Evolutionary conservation across 306 rosid genomes (phyloP).

Genomic region (Corylus americana): DNA sequence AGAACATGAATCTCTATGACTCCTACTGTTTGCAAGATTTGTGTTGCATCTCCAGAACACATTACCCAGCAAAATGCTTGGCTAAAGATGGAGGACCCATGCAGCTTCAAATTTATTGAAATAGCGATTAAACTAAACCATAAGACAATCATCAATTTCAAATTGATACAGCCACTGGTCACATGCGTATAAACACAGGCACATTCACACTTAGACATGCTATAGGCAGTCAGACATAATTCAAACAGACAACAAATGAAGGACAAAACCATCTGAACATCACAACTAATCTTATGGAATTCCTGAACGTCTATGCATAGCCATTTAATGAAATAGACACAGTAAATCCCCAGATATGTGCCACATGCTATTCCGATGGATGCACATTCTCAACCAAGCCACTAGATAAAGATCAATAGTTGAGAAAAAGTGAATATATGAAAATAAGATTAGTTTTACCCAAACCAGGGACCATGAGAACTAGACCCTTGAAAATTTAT

Average conservation of each 20-base stretch:
- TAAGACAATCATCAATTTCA: background rate
- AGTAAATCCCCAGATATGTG: background rate
- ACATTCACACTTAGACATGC: background rate
- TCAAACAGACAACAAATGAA: background rate
- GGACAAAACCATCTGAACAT: background rate
- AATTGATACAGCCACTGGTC: background rate
- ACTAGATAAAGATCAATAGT: background rate
- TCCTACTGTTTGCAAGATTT: background rate
- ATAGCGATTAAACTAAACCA: background rate
- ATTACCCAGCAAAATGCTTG: background rate
- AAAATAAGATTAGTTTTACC: no score
- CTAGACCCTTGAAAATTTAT: constrained; percentile 6
- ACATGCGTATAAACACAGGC: background rate
- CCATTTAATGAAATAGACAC: background rate
- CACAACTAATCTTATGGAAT: background rate
- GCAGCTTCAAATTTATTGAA: background rate
- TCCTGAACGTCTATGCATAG: constrained; percentile 1
- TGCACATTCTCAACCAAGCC: background rate
- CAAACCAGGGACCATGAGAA: background rate
- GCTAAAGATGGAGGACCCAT: background rate
- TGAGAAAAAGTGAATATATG: background rate
- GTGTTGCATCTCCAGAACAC: background rate
- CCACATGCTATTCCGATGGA: background rate
- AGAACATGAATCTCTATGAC: background rate
- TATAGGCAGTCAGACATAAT: background rate